Evolutionary conservation across 2,329 filamentous ascomycete species (phyloP).

Genomic region (Alternaria solani): DNA sequence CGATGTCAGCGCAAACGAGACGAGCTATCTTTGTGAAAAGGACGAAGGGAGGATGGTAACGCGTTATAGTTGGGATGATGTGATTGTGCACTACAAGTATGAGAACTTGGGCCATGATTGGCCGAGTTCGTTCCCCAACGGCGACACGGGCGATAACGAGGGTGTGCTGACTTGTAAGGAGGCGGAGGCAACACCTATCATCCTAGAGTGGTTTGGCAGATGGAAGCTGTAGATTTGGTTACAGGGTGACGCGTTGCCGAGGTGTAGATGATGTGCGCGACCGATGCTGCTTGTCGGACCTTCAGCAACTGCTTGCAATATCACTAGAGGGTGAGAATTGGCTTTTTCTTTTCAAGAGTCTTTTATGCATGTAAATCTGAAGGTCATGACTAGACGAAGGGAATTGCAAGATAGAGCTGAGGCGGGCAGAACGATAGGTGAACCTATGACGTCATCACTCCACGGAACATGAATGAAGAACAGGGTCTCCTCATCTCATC

Average conservation of each 20-base stretch:
- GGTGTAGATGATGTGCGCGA: neutral
- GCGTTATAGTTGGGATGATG: conserved; percentile 39
- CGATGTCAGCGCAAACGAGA: conserved; percentile 35
- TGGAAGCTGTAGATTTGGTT: conserved; percentile 29
- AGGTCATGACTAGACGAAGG: too few relatives aligned
- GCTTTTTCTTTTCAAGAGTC: too few relatives aligned
- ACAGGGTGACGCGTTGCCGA: neutral
- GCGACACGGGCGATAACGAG: conserved; percentile 26
- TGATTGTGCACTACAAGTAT: conserved; percentile 52
- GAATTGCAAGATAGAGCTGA: neutral
- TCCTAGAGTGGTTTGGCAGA: conserved; percentile 42
- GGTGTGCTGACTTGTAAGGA: conserved; percentile 38
- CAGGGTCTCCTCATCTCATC: neutral
- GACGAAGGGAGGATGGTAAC: conserved; percentile 39
- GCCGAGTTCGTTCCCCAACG: conserved; percentile 47
- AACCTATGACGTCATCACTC: neutral
- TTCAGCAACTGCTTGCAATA: neutral
- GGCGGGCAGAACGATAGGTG: too few relatives aligned
- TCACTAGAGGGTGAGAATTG: neutral
- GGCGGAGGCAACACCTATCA: conserved; percentile 43
- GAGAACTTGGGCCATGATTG: conserved; percentile 53
- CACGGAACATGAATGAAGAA: neutral
- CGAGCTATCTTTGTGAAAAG: conserved; percentile 39
- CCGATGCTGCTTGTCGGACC: neutral
- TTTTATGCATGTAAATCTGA: too few relatives aligned